Base-by-base conservation (phyloP, 495 filamentous ascomycete genomes). In the Mycothermus thermophilus region DNA sequence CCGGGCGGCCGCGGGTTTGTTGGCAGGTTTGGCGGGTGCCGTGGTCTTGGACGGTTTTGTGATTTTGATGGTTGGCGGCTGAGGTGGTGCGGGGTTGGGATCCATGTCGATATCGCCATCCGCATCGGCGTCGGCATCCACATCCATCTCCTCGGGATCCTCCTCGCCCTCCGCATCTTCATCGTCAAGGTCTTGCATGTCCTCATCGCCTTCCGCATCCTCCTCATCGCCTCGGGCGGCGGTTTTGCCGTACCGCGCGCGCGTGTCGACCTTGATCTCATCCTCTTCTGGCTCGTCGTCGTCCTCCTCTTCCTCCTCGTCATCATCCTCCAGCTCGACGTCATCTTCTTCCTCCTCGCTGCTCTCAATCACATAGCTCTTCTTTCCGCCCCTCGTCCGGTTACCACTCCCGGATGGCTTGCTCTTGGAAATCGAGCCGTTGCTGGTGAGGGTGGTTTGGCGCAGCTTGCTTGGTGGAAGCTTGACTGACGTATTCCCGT, bases 381-480 rank as follows among this genome's bases (percentile, higher is more conserved):
- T 80, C 56, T 70, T 75, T 28, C 67, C 71, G 32, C 74, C 70
- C 31, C 52, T 48, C 23, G 69, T 59, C 42, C 75, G 69, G 41
- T 71, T 35, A 30, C 44, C 42, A 27, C 47, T 50, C 15, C 43
- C 49, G 7, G 44, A 10, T 10, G 37, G 27, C 25, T 35, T 38
- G 29, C 42, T 29, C 35, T 42, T 52, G 38, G n/a, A n/a, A n/a
- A n/a, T n/a, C n/a, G n/a, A n/a, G n/a, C n/a, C n/a, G n/a, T n/a
- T n/a, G n/a, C n/a, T n/a, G n/a, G n/a, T n/a, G 28, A 64, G 67
- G 16, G 77, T 87, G 10, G 75, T 80, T 54, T 92, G 77, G 22
- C 81, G 78, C 34, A 90, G 67, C 63, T 83, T 90, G 60, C 67
- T 80, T 20, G 83, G 72, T 5, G 83, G 75, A 49, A 88, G 77